Evolutionary conservation across 2,329 filamentous ascomycete species (phyloP), one percentile per base, ranked within the genome.

Genomic region (Phialophora expanda): DNA sequence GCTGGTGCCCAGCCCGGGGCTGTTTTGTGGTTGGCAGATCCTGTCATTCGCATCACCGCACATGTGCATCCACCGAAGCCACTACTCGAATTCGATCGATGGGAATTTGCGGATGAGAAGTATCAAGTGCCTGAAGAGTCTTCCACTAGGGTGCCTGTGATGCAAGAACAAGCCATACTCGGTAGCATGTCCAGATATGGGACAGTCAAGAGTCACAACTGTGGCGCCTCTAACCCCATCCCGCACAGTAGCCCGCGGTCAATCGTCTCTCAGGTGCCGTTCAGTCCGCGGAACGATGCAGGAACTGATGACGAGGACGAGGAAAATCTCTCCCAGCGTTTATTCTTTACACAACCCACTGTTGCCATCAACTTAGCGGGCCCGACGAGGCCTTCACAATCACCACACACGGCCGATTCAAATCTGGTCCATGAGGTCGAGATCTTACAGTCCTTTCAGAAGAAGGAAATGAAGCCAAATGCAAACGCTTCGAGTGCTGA

Each of bases 181-280:
- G 22, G 57, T 20, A 67, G 51, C 44, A 61, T 60, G 56, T n/a
- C 26, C 8, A 22, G 22, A 30, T 59, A 59, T 17, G 32, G 32
- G 58, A 38, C n/a, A 34, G 9, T 41, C 7, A 51, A 54, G 34
- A n/a, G 22, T 11, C 58, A 32, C 26, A 59, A 59, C 17, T 44
- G 56, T 20, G 44, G 24, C 30, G 28, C 26, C 9, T 59, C 44
- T 1, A 58, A 6, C 8, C 26, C 34, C 20, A n/a, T 34, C 17
- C 51, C 46, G 24, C 14, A 48, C 20, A 53, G 26, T 22, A 67
- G 65, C 50, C 62, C 65, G 17, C 38, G 32, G 20, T 67, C 62
- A 11, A 41, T 65, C 62, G 41, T 34, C 56, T 66, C 66, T 14
- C 63, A 68, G 32, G 34, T 48, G 38, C 50, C n/a, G 20, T 62